A percentile compares a stretch with the other conserved stretches of the same genome.
phyloP scores from a whole-genome alignment of 306 rosid genomes.

The Lithocarpus polystachyus region DNA sequence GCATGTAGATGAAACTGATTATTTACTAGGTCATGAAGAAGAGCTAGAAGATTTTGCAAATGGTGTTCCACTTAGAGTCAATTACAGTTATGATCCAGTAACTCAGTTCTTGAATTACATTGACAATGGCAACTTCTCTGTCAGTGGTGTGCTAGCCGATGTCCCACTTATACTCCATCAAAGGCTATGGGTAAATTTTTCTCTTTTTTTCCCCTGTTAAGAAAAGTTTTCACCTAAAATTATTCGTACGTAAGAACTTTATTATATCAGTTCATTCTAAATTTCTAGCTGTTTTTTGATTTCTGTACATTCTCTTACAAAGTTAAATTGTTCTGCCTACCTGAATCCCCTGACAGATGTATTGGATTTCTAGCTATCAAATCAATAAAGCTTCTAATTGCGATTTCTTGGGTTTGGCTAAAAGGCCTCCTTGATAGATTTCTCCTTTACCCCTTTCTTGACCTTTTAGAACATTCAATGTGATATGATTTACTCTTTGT shows the following conservation, averaged over 20 bases:
- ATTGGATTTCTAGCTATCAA: neutral
- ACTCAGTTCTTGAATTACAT: constrained; percentile 61
- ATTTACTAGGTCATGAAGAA: no score
- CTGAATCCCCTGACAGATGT: neutral
- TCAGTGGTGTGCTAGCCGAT: constrained; percentile 89
- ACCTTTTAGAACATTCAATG: neutral
- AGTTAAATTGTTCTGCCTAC: neutral
- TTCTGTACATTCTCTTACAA: neutral
- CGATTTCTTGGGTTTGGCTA: neutral
- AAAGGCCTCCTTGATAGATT: neutral
- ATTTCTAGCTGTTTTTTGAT: neutral
- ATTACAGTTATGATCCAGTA: constrained; percentile 84
- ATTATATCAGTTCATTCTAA: no score
- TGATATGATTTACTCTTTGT: neutral
- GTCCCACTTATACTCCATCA: no score
- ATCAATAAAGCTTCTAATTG: neutral
- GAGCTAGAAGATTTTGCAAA: constrained; percentile 63
- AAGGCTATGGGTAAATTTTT: no score
- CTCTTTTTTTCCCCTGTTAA: no score
- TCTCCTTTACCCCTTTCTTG: neutral
- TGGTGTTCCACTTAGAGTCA: constrained; percentile 54
- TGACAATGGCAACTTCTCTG: constrained; percentile 72
- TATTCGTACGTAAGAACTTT: no score
- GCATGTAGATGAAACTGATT: no score
- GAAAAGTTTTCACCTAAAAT: no score